phyloP scores from a whole-genome alignment of 108 stramenopile species.

The Fragilaria crotonensis region DNA sequence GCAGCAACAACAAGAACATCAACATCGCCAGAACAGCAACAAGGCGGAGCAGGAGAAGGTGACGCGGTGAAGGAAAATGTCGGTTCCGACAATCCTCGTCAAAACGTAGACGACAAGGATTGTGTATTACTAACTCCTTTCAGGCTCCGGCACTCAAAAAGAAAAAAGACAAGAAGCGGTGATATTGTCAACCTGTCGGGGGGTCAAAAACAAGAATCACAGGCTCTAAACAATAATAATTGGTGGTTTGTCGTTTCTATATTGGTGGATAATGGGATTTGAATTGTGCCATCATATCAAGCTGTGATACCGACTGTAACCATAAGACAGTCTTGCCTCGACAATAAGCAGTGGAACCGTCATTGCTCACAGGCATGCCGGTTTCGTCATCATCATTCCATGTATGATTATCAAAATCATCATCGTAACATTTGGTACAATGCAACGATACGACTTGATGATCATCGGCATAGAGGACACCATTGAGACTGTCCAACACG shows the following conservation, averaged over 20 bases:
- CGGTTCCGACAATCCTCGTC: background rate
- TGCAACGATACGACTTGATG: constrained; percentile 60
- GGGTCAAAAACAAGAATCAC: no score
- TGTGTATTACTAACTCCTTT: background rate
- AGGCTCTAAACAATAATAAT: no score
- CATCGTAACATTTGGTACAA: constrained; percentile 31
- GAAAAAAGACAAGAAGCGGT: background rate
- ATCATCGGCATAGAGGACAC: constrained; percentile 66
- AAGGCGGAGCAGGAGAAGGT: no score
- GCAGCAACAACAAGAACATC: no score
- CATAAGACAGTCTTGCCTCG: background rate
- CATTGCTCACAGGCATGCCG: background rate
- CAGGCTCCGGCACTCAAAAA: background rate
- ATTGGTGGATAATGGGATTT: background rate
- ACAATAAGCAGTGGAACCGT: background rate
- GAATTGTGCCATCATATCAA: background rate
- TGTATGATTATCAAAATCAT: background rate
- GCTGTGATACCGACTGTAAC: background rate
- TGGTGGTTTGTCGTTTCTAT: background rate
- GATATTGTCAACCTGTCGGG: no score
- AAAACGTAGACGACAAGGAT: background rate
- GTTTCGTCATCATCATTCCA: background rate
- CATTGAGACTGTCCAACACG: constrained; percentile 79
- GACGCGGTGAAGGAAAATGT: no score
- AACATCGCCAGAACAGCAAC: no score